Conservation (phyloP, 139 green algal genomes). For the Zygnema cylindricum region DNA sequence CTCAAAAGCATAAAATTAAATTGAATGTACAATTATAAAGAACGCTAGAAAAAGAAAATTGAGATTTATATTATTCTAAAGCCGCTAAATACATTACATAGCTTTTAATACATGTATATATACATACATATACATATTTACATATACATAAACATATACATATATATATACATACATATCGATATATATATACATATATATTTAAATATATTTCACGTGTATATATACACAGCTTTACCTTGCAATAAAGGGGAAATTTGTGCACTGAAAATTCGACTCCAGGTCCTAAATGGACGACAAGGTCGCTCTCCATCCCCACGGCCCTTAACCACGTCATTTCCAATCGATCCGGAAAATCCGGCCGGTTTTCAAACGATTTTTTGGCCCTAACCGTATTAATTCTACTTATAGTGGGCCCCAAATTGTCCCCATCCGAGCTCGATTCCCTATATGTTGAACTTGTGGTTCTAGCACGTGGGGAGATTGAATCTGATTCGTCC, state of each 20-base stretch:
- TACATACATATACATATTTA: slow-evolving; percentile 11
- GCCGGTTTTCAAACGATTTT: too few species aligned
- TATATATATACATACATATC: slow-evolving; percentile 26
- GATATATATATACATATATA: slow-evolving; percentile 13
- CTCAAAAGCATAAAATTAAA: too few species aligned
- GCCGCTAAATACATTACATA: background rate
- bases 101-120: slow-evolving; percentile 15
- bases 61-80: background rate
- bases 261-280: background rate
- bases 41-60: background rate
- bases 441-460: too few species aligned
- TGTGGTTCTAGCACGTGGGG: too few species aligned
- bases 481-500: too few species aligned
- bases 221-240: background rate
- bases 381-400: too few species aligned
- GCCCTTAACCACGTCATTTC: background rate
- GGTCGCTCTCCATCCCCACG: background rate
- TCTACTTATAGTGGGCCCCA: too few species aligned
- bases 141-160: background rate
- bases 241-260: background rate
- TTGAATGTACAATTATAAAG: too few species aligned
- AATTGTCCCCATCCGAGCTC: too few species aligned
- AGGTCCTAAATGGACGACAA: background rate
- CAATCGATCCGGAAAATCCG: too few species aligned
- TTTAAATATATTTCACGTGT: slow-evolving; percentile 21